Percentiles rank a stretch among this genome's conserved stretches.
These are phyloP conservation scores for Cercis canadensis DNA, from an alignment of 306 rosid species.

Conservation along the genomic window DNA sequence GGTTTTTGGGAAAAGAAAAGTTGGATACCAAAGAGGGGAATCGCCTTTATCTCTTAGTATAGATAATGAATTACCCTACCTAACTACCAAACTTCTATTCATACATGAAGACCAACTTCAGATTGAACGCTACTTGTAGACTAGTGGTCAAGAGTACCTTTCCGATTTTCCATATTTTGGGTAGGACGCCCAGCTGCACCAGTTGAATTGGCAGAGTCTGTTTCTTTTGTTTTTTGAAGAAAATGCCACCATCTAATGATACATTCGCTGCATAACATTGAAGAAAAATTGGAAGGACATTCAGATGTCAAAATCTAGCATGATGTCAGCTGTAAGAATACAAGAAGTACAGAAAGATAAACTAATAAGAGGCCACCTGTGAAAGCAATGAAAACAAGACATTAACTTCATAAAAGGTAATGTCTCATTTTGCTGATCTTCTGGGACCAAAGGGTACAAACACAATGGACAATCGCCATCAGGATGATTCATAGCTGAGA, in stretches of 20 bases:
- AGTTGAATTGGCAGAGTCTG: conserved; percentile 42
- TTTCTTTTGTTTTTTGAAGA: conserved; percentile 55
- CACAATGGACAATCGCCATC: conserved; percentile 92
- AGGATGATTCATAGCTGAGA: conserved; percentile 85
- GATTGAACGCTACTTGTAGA: conserved; percentile 9
- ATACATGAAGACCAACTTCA: conserved; percentile 16
- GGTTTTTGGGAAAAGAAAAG: no score
- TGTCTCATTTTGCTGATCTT: conserved; percentile 49
- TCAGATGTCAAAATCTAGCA: conserved; percentile 14
- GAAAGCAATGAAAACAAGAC: conserved; percentile 95
- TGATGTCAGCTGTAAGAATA: neutral
- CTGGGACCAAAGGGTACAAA: conserved; percentile 67
- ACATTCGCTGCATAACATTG: conserved; percentile 71
- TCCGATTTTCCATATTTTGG: conserved; percentile 33
- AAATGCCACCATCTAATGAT: conserved; percentile 85
- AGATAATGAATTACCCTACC: no score
- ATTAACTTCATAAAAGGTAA: conserved; percentile 83
- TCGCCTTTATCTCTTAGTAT: no score
- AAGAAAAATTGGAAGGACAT: conserved; percentile 9
- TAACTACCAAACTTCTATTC: conserved; percentile 16
- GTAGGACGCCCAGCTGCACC: conserved; percentile 31
- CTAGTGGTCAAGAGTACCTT: conserved; percentile 34
- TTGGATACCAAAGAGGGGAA: no score
- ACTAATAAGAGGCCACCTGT: conserved; percentile 50
- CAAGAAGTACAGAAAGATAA: neutral